Percentiles rank a stretch among this genome's conserved stretches.
These are phyloP conservation scores for Apiospora kogelbergensis DNA, from an alignment of 2,329 filamentous ascomycete species.

Conservation along the genomic window DNA sequence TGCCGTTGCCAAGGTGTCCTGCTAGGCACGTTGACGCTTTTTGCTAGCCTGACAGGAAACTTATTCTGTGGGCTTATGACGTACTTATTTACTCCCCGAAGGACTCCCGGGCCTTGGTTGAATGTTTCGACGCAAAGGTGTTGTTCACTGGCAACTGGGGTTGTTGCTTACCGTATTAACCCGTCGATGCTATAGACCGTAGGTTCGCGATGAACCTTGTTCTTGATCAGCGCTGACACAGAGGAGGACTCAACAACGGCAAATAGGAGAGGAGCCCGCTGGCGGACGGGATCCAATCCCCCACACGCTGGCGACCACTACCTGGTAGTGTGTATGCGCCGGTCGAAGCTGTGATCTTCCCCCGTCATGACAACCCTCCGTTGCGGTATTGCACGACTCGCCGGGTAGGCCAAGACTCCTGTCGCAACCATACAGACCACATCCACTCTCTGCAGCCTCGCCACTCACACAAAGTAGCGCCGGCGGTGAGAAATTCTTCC, in stretches of 20 bases:
- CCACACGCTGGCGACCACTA: neutral
- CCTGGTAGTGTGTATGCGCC: neutral
- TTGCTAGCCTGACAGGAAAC: neutral
- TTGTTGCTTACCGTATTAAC: neutral
- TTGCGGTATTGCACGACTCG: neutral
- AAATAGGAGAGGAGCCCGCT: neutral
- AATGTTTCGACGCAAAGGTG: neutral
- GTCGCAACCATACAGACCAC: neutral
- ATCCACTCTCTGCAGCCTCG: neutral
- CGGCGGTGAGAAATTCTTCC: neutral
- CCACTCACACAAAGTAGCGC: neutral
- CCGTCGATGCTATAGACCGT: neutral
- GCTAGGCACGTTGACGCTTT: neutral
- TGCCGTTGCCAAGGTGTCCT: neutral
- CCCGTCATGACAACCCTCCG: neutral
- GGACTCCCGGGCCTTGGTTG: neutral
- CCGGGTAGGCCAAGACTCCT: neutral
- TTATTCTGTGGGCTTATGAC: slow-evolving; percentile 2
- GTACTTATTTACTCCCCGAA: neutral
- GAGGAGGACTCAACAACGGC: neutral
- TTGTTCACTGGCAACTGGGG: neutral
- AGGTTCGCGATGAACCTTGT: neutral
- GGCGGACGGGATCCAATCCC: neutral
- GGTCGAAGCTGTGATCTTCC: neutral
- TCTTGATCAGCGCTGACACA: slow-evolving; percentile 5